Percentiles rank a stretch among this genome's conserved stretches.
These are phyloP conservation scores for Dillenia suffruticosa DNA, from an alignment of 164 flowering plant genomes.

Conservation along the genomic window DNA sequence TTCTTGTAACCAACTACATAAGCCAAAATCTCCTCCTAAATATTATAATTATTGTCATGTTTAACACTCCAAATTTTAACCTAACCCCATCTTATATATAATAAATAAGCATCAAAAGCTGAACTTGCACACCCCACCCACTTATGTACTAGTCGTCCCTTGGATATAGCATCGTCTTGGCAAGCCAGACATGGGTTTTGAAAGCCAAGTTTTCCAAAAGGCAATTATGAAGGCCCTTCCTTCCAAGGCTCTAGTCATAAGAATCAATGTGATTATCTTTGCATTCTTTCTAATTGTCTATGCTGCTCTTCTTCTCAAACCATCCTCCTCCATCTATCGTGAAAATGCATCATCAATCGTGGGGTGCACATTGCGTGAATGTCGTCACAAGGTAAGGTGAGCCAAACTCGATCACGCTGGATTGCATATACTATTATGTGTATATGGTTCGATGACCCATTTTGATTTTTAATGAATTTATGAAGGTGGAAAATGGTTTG, in stretches of 20 bases:
- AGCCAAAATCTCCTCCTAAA: not conserved
- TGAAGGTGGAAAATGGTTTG: constrained; percentile 36
- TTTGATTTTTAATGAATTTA: constrained; percentile 5
- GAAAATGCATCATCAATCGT: constrained; percentile 36
- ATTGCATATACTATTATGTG: not conserved
- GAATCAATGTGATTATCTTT: constrained; percentile 63
- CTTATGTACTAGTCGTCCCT: constrained; percentile 4
- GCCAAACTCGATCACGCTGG: constrained; percentile 16
- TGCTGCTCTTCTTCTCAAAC: constrained; percentile 54
- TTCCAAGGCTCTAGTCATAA: constrained; percentile 59
- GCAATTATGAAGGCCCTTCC: constrained; percentile 38
- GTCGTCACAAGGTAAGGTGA: constrained; percentile 95
- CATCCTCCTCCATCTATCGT: constrained; percentile 40
- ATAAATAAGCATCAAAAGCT: no score
- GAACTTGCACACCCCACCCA: no score
- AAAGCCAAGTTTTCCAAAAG: constrained; percentile 18
- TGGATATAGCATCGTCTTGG: not conserved
- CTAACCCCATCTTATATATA: no score
- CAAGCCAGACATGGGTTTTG: constrained; percentile 5
- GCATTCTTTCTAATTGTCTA: constrained; percentile 56
- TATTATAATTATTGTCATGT: not conserved
- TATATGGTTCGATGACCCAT: not conserved
- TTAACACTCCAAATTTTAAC: not conserved
- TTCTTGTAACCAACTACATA: constrained; percentile 22
- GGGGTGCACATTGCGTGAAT: constrained; percentile 64